These are phyloP conservation scores for Lachnellula cervina DNA, from an alignment of 2,329 filamentous ascomycete genomes.

Conservation along the genomic window DNA sequence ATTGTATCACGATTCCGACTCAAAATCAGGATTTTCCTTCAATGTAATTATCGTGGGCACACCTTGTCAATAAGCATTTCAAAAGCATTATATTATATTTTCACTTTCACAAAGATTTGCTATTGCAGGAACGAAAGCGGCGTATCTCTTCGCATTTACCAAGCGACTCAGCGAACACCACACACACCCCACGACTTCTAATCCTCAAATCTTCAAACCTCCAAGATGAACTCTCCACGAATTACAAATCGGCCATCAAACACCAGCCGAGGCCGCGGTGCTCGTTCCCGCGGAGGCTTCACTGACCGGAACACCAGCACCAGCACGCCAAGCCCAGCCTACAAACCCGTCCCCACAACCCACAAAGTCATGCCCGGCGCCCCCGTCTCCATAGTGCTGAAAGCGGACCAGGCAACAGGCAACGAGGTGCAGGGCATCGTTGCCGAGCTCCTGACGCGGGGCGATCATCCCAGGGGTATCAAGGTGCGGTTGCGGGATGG, in stretches of 20 bases:
- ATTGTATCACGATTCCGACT: too few species aligned
- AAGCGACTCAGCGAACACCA: background rate
- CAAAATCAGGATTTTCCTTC: too few species aligned
- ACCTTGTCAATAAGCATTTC: too few species aligned
- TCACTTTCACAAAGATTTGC: too few species aligned
- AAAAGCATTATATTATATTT: too few species aligned
- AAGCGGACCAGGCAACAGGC: constrained; percentile 29
- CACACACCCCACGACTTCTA: too few species aligned
- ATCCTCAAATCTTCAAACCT: background rate
- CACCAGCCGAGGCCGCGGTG: constrained; percentile 1
- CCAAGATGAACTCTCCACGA: constrained; percentile 3
- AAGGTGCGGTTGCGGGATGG: constrained; percentile 30
- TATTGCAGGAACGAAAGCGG: too few species aligned
- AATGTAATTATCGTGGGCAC: too few species aligned
- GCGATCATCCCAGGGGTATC: constrained; percentile 30
- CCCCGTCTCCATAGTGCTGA: constrained; percentile 29
- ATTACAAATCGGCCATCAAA: constrained; percentile 1
- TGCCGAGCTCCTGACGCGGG: constrained; percentile 26
- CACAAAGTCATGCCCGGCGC: constrained; percentile 22
- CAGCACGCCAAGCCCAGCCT: background rate
- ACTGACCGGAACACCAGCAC: background rate
- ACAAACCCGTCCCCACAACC: constrained; percentile 20
- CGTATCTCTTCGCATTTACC: background rate
- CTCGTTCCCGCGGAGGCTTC: constrained; percentile 1
- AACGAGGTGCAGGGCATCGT: constrained; percentile 27